Conservation (phyloP, 2,329 filamentous ascomycete genomes). For the Penicillium freii region DNA sequence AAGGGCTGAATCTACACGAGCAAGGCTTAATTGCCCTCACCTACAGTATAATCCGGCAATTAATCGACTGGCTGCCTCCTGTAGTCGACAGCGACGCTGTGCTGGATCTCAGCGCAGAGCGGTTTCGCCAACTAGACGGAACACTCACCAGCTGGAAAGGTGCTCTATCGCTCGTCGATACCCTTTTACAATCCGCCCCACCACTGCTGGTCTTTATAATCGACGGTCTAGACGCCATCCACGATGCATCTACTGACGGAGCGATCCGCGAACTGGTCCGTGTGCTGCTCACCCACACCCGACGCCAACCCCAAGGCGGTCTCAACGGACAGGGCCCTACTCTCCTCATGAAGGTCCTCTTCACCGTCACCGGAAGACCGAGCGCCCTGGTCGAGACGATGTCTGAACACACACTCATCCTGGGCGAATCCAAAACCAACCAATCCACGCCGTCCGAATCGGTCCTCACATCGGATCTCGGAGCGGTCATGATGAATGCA, state of each 20-base stretch:
- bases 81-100: constrained; percentile 37
- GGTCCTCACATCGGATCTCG: constrained; percentile 29
- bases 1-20: constrained; percentile 27
- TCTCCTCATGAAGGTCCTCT: constrained; percentile 37
- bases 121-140: constrained; percentile 36
- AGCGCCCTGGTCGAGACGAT: constrained; percentile 34
- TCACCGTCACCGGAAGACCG: constrained; percentile 35
- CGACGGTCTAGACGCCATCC: constrained; percentile 36
- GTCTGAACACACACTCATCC: constrained; percentile 33
- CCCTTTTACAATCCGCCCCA: constrained; percentile 35
- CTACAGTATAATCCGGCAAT: constrained; percentile 41
- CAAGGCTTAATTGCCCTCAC: constrained; percentile 38
- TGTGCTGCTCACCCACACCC: constrained; percentile 35
- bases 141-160: constrained; percentile 38
- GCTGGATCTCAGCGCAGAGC: constrained; percentile 37
- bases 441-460: constrained; percentile 22
- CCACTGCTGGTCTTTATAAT: constrained; percentile 39
- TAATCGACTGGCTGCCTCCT: constrained; percentile 38
- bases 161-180: constrained; percentile 37
- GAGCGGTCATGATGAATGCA: constrained; percentile 36
- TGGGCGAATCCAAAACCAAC: constrained; percentile 27
- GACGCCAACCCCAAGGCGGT: constrained; percentile 23
- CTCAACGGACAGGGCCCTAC: constrained; percentile 25
- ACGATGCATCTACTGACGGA: constrained; percentile 34
- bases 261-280: constrained; percentile 36